Conservation (phyloP, 2,329 filamentous ascomycete species). For the Dactylella cylindrospora region DNA sequence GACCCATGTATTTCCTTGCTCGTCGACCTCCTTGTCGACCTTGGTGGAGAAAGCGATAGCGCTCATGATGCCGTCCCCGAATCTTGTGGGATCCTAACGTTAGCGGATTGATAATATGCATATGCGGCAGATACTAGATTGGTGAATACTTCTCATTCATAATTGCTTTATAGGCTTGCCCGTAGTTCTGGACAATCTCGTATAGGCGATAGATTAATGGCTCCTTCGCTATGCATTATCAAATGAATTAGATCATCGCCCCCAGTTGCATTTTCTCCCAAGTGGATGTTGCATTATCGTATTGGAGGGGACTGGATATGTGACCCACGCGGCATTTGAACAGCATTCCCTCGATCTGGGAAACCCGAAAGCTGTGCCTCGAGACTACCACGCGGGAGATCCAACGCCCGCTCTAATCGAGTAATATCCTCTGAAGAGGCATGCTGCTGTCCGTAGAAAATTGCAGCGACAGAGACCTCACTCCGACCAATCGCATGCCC, state of each 20-base stretch:
- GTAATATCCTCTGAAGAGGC: constrained; percentile 46
- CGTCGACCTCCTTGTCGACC: constrained; percentile 90
- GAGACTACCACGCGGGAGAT: constrained; percentile 26
- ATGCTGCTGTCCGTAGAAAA: constrained; percentile 48
- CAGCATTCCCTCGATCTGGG: constrained; percentile 44
- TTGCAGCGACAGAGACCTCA: constrained; percentile 49
- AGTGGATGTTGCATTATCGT: too few relatives aligned
- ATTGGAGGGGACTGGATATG: not conserved
- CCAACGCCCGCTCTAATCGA: constrained; percentile 42
- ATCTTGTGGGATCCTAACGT: constrained; percentile 18
- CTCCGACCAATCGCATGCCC: constrained; percentile 47
- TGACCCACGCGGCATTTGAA: constrained; percentile 48
- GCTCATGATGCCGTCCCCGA: constrained; percentile 90
- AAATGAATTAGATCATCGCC: not conserved
- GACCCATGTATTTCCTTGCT: constrained; percentile 77
- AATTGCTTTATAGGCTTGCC: constrained; percentile 91
- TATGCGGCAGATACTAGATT: too few relatives aligned
- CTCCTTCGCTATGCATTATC: constrained; percentile 55
- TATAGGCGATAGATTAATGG: constrained; percentile 87
- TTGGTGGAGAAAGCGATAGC: constrained; percentile 85
- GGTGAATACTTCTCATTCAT: constrained; percentile 82
- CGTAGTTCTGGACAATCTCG: constrained; percentile 96
- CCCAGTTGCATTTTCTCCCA: too few relatives aligned
- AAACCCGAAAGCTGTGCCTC: constrained; percentile 29
- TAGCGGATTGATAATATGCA: too few relatives aligned